A percentile compares a stretch with the other conserved stretches of the same genome.
Evolutionary conservation across 257 asterid genomes (phyloP).

Genomic region (Capsicum chinense): DNA sequence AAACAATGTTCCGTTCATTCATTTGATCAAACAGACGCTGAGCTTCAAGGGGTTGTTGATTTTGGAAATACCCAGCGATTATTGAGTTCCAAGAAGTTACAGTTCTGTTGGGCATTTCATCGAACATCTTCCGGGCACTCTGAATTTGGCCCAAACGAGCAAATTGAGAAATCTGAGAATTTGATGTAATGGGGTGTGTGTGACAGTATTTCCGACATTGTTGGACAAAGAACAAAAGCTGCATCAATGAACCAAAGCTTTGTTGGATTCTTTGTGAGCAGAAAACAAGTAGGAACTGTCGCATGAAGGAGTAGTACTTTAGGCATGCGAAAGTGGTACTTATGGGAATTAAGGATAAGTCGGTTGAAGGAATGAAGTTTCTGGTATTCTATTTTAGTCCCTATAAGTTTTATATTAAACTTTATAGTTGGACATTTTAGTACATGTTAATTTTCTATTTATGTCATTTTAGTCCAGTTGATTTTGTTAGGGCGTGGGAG

Average conservation of each 20-base stretch:
- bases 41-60: constrained; percentile 57
- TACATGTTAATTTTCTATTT: neutral
- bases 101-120: constrained; percentile 51
- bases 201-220: constrained; percentile 44
- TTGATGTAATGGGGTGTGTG: constrained; percentile 36
- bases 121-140: constrained; percentile 62
- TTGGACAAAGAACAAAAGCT: neutral
- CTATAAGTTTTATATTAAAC: neutral
- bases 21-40: constrained; percentile 59
- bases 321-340: neutral
- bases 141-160: constrained; percentile 62
- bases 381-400: neutral
- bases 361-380: neutral
- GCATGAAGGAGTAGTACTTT: neutral
- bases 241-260: constrained; percentile 22
- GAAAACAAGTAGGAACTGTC: neutral
- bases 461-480: neutral
- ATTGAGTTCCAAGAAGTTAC: constrained; percentile 73
- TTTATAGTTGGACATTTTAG: neutral
- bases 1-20: constrained; percentile 67
- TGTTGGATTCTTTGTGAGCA: neutral
- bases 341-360: neutral
- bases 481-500: no score
- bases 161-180: constrained; percentile 57
- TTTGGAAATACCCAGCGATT: constrained; percentile 60